Percentiles rank a stretch among this genome's conserved stretches.
Conservation (phyloP, 768 basidiomycete species). For the Leucosporidium scottii region DNA sequence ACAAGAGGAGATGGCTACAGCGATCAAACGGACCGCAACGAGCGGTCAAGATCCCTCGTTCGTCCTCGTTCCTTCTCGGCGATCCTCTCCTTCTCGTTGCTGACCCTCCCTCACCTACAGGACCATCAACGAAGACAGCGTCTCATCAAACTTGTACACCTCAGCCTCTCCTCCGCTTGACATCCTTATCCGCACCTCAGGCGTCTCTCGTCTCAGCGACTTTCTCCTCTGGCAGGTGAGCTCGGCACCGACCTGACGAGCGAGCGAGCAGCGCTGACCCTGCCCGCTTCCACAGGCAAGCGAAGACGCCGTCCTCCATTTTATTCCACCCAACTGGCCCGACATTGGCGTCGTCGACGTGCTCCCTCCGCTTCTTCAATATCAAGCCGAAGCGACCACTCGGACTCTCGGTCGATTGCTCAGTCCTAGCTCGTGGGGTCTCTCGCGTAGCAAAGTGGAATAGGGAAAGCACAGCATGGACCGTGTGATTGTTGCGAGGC, state of each 20-base stretch:
- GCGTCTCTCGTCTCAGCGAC: slow-evolving; percentile 79
- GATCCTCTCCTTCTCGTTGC: background rate
- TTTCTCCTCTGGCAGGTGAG: slow-evolving; percentile 91
- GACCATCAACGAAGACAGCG: slow-evolving; percentile 59
- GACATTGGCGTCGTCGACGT: slow-evolving; percentile 83
- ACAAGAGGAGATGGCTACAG: slow-evolving; percentile 79
- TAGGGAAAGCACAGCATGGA: too few relatives aligned
- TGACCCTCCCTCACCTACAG: slow-evolving; percentile 36
- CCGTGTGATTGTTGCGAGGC: too few relatives aligned
- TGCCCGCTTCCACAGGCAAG: slow-evolving; percentile 52
- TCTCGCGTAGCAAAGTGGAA: too few relatives aligned
- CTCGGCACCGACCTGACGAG: slow-evolving; percentile 33
- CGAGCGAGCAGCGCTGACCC: background rate
- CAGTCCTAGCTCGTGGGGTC: too few relatives aligned
- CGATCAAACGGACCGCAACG: slow-evolving; percentile 49
- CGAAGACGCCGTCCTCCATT: slow-evolving; percentile 79
- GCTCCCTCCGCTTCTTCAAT: slow-evolving; percentile 77
- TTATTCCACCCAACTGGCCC: slow-evolving; percentile 80
- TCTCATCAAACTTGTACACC: slow-evolving; percentile 63
- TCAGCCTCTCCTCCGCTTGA: slow-evolving; percentile 57
- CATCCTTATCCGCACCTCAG: slow-evolving; percentile 82
- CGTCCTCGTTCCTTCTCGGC: background rate
- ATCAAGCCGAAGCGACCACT: slow-evolving; percentile 49
- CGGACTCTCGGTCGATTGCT: too few relatives aligned
- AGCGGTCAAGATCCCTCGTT: background rate